A percentile compares a stretch with the other conserved stretches of the same genome.
Conservation (phyloP, 139 green algal genomes). For the Closterium sp. region DNA sequence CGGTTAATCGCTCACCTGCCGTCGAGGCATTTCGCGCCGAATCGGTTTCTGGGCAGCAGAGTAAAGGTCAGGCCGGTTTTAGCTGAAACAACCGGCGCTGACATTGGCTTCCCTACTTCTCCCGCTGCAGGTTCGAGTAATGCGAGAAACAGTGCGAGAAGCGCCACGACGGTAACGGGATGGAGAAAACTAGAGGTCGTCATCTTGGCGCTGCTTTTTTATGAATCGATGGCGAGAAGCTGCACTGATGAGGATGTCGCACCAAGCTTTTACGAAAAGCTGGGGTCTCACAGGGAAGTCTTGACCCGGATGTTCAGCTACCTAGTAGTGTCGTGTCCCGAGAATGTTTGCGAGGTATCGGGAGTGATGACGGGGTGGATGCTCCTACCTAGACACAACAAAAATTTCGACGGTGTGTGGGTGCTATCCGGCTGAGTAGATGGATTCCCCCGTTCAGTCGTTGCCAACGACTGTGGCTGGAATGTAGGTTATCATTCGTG, state of each 20-base stretch:
- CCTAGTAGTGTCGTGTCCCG: not conserved
- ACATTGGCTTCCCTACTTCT: not conserved
- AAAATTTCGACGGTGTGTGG: not conserved
- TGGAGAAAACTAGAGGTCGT: not conserved
- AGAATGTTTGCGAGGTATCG: not conserved
- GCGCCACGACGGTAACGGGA: too few relatives aligned
- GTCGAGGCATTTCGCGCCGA: not conserved
- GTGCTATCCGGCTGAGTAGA: not conserved
- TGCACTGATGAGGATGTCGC: too few relatives aligned
- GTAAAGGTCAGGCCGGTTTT: not conserved
- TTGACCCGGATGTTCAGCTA: not conserved
- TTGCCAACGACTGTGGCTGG: not conserved
- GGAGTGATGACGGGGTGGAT: not conserved
- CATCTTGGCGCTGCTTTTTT: not conserved
- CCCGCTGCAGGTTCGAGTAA: not conserved
- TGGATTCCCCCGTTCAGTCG: too few relatives aligned
- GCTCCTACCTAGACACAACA: not conserved
- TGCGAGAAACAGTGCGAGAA: not conserved
- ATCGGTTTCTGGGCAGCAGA: not conserved
- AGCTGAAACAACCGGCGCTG: not conserved
- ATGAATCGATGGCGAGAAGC: too few relatives aligned
- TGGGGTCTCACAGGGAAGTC: too few relatives aligned
- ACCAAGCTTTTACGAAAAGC: too few relatives aligned
- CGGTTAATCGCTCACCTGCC: not conserved
- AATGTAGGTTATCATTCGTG: too few relatives aligned